Percentiles rank a stretch among this genome's conserved stretches.
These are phyloP conservation scores for Mycena sanguinolenta DNA, from an alignment of 768 basidiomycete genomes.

Conservation along the genomic window DNA sequence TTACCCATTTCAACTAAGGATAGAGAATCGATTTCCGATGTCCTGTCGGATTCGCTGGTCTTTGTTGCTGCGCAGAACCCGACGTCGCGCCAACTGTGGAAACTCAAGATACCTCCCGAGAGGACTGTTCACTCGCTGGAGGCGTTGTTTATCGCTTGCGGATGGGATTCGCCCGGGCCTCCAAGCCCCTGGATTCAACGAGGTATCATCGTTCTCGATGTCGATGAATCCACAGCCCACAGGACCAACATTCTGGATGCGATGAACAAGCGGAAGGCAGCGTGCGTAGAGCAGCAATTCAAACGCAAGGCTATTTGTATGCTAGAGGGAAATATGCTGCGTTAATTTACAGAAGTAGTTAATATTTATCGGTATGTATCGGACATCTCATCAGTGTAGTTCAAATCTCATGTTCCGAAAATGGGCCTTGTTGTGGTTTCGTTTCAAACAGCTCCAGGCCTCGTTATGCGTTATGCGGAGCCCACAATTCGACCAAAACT, in stretches of 20 bases:
- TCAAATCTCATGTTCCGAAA: too few relatives aligned
- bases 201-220: slow-evolving; percentile 57
- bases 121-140: slow-evolving; percentile 57
- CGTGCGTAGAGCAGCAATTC: neutral
- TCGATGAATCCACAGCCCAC: slow-evolving; percentile 7
- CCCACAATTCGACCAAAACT: too few relatives aligned
- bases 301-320: slow-evolving; percentile 25
- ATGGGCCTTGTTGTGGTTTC: too few relatives aligned
- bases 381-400: neutral
- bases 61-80: slow-evolving; percentile 36
- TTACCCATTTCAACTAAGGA: neutral
- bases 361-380: slow-evolving; percentile 20
- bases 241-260: slow-evolving; percentile 1
- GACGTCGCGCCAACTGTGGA: slow-evolving; percentile 40
- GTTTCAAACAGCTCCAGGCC: too few relatives aligned
- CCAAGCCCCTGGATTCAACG: slow-evolving; percentile 36
- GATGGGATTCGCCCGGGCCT: slow-evolving; percentile 46
- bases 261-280: slow-evolving; percentile 20
- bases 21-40: neutral
- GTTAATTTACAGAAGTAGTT: neutral
- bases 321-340: slow-evolving; percentile 6
- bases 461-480: too few relatives aligned
- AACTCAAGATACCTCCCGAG: slow-evolving; percentile 46
- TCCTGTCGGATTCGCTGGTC: slow-evolving; percentile 33
- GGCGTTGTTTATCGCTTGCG: slow-evolving; percentile 63